Evolutionary conservation across 306 rosid species (phyloP), one percentile per base, ranked within the genome.

Genomic region (Quercus alba): DNA sequence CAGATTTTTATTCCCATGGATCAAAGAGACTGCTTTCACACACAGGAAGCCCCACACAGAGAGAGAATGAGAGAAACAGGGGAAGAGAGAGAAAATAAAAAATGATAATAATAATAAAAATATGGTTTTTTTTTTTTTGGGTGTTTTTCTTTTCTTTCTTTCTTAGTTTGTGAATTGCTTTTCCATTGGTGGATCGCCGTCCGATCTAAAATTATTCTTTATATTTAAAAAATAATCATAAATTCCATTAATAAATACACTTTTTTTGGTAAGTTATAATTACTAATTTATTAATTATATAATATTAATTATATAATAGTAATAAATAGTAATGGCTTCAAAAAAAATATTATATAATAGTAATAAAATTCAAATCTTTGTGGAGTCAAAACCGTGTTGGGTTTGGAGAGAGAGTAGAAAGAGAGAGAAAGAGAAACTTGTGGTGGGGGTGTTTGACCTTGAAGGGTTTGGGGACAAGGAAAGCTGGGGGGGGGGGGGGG

Each of bases 361-460:
- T 26, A 26, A 69, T 46, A 75, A 33, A 14, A 55, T 71, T 68
- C 51, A 68, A 15, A 19, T 62, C 68, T 28, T 18, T 2, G 68
- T 2, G 71, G 84, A 85, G 85, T 85, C 82, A 81, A 88, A 88
- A 85, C 77, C 94, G 93, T 86, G 94, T 92, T 80, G 67, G 82
- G 71, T 38, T 62, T 11, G 63, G 88, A 85, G 85, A 68, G 85
- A 74, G 86, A 82, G 30, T 76, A 57, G 19, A 66, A 49, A 75
- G 81, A 61, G 83, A 84, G 77, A 73, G 82, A 82, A 77, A 83
- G 69, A 82, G 84, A 81, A 46, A 56, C 62, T 72, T 63, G 80
- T 77, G 91, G 74, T 69, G 21, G 75, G 85, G 33, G 80, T 25
- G 84, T 91, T 91, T 91, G 94, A 87, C 91, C 91, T 78, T 72